Conservation (phyloP, 1,284 basidiomycete species). For the Boletellus deceptivus region DNA sequence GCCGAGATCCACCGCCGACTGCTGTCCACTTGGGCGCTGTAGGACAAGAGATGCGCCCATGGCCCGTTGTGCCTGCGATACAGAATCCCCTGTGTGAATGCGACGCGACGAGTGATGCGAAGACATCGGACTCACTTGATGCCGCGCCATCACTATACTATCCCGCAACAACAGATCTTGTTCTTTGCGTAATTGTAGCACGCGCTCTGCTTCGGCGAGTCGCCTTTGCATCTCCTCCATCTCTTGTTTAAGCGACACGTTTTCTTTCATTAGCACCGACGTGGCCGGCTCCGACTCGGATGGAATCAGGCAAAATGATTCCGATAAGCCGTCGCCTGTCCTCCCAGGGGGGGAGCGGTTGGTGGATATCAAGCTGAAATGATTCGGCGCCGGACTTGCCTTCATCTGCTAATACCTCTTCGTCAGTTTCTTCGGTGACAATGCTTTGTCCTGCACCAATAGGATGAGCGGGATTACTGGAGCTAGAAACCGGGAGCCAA, state of each 20-base stretch:
- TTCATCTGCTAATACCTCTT: constrained; percentile 42
- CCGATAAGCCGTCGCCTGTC: constrained; percentile 63
- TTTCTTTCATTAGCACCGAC: constrained; percentile 61
- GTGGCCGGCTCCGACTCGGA: constrained; percentile 51
- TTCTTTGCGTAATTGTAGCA: constrained; percentile 65
- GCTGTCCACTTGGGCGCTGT: constrained; percentile 44
- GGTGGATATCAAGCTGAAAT: neutral
- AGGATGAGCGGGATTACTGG: constrained; percentile 11
- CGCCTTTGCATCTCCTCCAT: constrained; percentile 54
- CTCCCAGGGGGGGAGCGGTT: neutral
- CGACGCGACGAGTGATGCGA: neutral
- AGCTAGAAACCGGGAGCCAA: neutral
- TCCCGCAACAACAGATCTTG: constrained; percentile 75
- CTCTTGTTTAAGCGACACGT: constrained; percentile 57
- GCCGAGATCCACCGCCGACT: constrained; percentile 45
- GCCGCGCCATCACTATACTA: constrained; percentile 74
- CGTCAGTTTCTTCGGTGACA: constrained; percentile 28
- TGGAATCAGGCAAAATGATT: constrained; percentile 74
- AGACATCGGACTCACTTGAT: constrained; percentile 51
- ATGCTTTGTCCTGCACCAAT: constrained; percentile 18
- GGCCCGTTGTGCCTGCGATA: constrained; percentile 64
- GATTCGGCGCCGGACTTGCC: constrained; percentile 27
- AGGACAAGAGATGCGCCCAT: constrained; percentile 63
- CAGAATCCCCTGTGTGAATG: constrained; percentile 1
- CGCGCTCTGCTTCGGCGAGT: constrained; percentile 56